Evolutionary conservation across 1,284 basidiomycete species (phyloP).

Genomic region (Melampsora americana): DNA sequence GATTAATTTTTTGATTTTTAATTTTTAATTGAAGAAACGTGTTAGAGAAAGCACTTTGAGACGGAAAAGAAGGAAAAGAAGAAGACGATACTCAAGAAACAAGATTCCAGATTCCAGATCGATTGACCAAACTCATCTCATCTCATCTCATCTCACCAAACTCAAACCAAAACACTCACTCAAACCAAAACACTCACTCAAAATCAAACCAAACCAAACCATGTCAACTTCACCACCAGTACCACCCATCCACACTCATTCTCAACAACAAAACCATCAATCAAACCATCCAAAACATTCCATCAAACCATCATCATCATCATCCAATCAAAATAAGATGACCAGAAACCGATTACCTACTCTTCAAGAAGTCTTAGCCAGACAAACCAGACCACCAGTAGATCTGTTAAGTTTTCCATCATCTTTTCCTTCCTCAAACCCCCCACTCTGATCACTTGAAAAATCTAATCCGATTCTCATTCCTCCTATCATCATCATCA

Average conservation of each 20-base stretch:
- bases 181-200: too few species aligned
- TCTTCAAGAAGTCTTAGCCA: slow-evolving; percentile 38
- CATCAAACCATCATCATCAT: background rate
- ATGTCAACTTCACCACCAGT: background rate
- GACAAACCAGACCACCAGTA: slow-evolving; percentile 78
- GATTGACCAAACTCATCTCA: too few species aligned
- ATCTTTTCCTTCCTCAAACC: slow-evolving; percentile 57
- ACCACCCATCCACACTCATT: background rate
- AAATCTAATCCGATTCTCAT: slow-evolving; percentile 12
- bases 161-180: too few species aligned
- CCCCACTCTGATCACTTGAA: background rate
- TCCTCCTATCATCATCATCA: slow-evolving; percentile 7
- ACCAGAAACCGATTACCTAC: slow-evolving; percentile 35
- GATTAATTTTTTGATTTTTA: too few species aligned
- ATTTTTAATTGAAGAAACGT: too few species aligned
- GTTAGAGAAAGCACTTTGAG: too few species aligned
- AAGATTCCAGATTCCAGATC: too few species aligned
- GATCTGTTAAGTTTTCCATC: slow-evolving; percentile 66
- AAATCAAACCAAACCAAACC: background rate
- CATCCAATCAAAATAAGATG: slow-evolving; percentile 32
- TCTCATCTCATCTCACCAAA: too few species aligned
- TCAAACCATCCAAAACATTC: background rate
- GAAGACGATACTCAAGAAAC: too few species aligned
- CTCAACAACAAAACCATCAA: background rate
- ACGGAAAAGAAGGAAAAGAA: too few species aligned